phyloP scores from a whole-genome alignment of 768 basidiomycete genomes.

The Leucocoprinus sp. region DNA sequence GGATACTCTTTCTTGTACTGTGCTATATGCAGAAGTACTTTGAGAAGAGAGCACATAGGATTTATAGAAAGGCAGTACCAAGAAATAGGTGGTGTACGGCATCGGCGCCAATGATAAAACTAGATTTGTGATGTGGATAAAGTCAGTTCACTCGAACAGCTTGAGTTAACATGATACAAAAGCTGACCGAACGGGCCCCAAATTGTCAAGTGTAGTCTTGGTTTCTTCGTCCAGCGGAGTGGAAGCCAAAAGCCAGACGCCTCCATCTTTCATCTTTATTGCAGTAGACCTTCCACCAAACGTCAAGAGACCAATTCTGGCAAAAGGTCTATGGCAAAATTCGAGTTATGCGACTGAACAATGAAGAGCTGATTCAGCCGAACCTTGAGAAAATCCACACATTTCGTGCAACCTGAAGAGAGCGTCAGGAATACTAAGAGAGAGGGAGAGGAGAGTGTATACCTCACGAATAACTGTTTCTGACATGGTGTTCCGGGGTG shows the following conservation, averaged over 20 bases:
- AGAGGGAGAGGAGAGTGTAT: background rate
- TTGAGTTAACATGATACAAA: background rate
- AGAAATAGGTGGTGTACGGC: slow-evolving; percentile 53
- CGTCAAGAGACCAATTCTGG: slow-evolving; percentile 58
- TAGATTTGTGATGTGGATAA: slow-evolving; percentile 15
- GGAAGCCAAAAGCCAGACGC: slow-evolving; percentile 79
- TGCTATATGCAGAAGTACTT: slow-evolving; percentile 21
- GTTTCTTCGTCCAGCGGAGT: slow-evolving; percentile 63
- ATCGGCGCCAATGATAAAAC: slow-evolving; percentile 54
- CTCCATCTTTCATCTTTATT: slow-evolving; percentile 55
- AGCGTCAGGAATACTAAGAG: background rate
- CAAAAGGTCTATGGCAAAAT: slow-evolving; percentile 44
- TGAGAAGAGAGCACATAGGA: background rate
- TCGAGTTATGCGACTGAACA: background rate
- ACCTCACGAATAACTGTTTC: slow-evolving; percentile 35
- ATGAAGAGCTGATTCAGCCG: slow-evolving; percentile 6
- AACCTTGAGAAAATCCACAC: slow-evolving; percentile 64
- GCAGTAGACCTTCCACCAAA: slow-evolving; percentile 83
- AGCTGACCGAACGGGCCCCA: slow-evolving; percentile 63
- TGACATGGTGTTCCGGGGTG: slow-evolving; percentile 18
- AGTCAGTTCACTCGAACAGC: background rate
- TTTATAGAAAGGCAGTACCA: slow-evolving; percentile 23
- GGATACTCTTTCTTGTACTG: slow-evolving; percentile 69
- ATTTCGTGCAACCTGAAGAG: slow-evolving; percentile 35
- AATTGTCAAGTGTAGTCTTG: slow-evolving; percentile 46